A percentile compares a stretch with the other conserved stretches of the same genome.
phyloP scores from a whole-genome alignment of 345 rosid species.

The Gossypium stocksii region DNA sequence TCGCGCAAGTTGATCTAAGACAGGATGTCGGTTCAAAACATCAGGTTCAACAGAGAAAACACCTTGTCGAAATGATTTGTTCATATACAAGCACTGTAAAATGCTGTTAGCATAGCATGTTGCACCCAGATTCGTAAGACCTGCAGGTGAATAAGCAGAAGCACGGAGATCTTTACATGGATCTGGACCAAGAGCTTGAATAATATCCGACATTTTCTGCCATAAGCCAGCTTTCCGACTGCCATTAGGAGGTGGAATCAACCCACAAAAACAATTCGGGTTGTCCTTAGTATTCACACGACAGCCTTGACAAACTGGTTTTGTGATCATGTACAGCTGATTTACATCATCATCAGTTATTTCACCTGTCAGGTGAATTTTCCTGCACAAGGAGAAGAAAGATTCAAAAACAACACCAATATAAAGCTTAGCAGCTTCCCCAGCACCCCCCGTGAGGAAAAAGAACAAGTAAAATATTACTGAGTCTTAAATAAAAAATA shows the following conservation, averaged over 20 bases:
- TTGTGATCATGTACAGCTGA: slow-evolving; percentile 62
- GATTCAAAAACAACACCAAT: not conserved
- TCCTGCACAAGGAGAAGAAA: slow-evolving; percentile 40
- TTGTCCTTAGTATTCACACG: slow-evolving; percentile 86
- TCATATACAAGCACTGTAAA: slow-evolving; percentile 89
- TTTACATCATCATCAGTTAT: slow-evolving; percentile 57
- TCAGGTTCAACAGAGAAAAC: slow-evolving; percentile 80
- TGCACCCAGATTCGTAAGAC: slow-evolving; percentile 89
- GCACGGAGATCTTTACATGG: slow-evolving; percentile 60
- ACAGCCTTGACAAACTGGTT: slow-evolving; percentile 92
- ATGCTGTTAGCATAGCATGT: slow-evolving; percentile 99
- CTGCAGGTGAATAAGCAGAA: slow-evolving; percentile 71
- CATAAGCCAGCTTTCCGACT: slow-evolving; percentile 86
- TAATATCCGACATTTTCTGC: slow-evolving; percentile 78
- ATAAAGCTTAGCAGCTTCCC: not conserved
- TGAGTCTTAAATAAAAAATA: not conserved
- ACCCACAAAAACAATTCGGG: slow-evolving; percentile 90
- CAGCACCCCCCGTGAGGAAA: no score
- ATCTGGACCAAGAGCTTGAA: slow-evolving; percentile 67
- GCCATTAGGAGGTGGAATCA: slow-evolving; percentile 76
- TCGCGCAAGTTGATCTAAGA: slow-evolving; percentile 78
- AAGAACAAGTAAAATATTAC: not conserved
- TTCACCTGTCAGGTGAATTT: slow-evolving; percentile 61
- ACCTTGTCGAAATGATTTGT: slow-evolving; percentile 66
- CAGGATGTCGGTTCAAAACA: slow-evolving; percentile 66